Conservation (phyloP, 2,329 filamentous ascomycete species). For the Colletotrichum liriopes region DNA sequence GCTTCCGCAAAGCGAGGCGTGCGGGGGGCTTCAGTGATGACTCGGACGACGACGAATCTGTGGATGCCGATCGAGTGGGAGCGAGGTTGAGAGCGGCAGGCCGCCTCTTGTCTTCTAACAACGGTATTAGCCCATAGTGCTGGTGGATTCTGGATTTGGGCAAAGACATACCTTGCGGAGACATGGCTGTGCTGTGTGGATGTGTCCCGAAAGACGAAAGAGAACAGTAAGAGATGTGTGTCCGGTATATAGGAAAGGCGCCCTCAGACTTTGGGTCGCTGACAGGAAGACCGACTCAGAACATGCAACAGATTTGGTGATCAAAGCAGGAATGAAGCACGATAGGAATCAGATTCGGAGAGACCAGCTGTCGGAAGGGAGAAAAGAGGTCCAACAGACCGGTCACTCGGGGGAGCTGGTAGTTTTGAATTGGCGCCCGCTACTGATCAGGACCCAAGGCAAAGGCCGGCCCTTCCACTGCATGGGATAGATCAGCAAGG, state of each 20-base stretch:
- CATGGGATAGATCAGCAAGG: conserved; percentile 56
- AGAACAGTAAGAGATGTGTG: conserved; percentile 19
- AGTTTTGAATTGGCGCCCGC: conserved; percentile 69
- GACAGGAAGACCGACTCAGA: conserved; percentile 41
- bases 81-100: conserved; percentile 70
- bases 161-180: conserved; percentile 57
- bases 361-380: conserved; percentile 71
- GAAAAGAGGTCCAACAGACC: conserved; percentile 55
- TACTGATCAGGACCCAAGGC: conserved; percentile 29
- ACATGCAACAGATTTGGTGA: conserved; percentile 47
- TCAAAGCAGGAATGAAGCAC: conserved; percentile 55
- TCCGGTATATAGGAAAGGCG: conserved; percentile 44
- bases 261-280: conserved; percentile 13
- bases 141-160: conserved; percentile 45
- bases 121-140: conserved; percentile 48
- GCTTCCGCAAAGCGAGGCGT: conserved; percentile 87
- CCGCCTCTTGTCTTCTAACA: conserved; percentile 69
- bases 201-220: conserved; percentile 42
- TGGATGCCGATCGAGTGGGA: conserved; percentile 64
- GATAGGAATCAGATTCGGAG: conserved; percentile 57
- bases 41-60: conserved; percentile 67
- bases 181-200: conserved; percentile 50
- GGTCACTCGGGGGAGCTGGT: conserved; percentile 58
- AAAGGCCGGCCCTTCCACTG: conserved; percentile 46
- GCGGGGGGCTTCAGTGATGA: conserved; percentile 76